A percentile compares a stretch with the other conserved stretches of the same genome.
Conservation (phyloP, 1,284 basidiomycete species). For the Cryptococcus deneoformans region DNA sequence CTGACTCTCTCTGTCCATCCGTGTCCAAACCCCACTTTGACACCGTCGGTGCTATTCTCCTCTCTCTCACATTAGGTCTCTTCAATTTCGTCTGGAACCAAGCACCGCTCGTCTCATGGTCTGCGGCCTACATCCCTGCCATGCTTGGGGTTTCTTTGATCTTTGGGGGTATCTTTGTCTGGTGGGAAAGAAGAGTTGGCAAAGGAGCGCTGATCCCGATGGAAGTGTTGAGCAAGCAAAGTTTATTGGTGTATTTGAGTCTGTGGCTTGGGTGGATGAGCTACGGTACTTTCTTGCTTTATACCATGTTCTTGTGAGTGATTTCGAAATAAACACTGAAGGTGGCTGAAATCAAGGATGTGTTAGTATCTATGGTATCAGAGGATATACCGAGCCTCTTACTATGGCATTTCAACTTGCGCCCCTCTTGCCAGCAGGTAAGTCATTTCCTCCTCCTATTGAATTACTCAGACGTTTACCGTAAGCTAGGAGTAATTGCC, state of each 20-base stretch:
- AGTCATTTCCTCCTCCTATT: not conserved
- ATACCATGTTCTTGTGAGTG: conserved; percentile 21
- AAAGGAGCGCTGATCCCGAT: conserved; percentile 24
- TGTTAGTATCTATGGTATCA: conserved; percentile 19
- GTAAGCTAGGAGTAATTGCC: too few relatives aligned
- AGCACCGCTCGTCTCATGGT: conserved; percentile 22
- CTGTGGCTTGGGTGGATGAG: conserved; percentile 33
- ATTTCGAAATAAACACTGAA: not conserved
- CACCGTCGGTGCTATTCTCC: conserved; percentile 18
- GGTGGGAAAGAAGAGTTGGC: conserved; percentile 22
- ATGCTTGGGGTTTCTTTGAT: conserved; percentile 24
- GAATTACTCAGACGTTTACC: too few relatives aligned
- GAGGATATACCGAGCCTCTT: conserved; percentile 20
- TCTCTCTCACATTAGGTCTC: conserved; percentile 22
- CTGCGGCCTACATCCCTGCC: conserved; percentile 24
- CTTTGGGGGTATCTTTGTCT: conserved; percentile 22
- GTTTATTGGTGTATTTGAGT: conserved; percentile 23
- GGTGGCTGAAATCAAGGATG: not conserved
- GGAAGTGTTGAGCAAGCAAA: conserved; percentile 20
- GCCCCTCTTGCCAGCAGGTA: conserved; percentile 12
- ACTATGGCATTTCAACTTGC: conserved; percentile 20
- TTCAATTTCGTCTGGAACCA: conserved; percentile 40
- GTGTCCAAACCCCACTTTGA: conserved; percentile 13
- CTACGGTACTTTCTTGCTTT: conserved; percentile 28
- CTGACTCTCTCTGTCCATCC: conserved; percentile 9